These are phyloP conservation scores for Quercus engelmannii DNA, from an alignment of 306 rosid species.

Conservation along the genomic window DNA sequence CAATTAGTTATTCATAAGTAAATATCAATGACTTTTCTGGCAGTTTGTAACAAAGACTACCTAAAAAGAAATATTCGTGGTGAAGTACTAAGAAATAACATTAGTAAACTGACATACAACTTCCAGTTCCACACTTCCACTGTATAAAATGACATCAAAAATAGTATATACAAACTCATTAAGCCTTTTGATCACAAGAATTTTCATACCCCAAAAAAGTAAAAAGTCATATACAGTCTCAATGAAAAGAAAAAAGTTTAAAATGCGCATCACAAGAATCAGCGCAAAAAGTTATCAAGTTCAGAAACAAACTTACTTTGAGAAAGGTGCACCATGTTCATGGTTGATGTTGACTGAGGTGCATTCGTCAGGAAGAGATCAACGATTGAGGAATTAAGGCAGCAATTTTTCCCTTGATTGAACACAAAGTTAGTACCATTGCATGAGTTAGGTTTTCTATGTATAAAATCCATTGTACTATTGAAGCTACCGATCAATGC, in stretches of 20 bases:
- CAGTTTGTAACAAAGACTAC: too few relatives aligned
- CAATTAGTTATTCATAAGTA: not conserved
- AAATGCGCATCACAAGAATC: too few relatives aligned
- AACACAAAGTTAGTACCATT: not conserved
- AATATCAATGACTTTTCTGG: not conserved
- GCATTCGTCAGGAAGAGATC: constrained; percentile 57
- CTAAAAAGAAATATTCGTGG: too few relatives aligned
- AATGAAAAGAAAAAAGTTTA: too few relatives aligned
- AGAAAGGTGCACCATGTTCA: constrained; percentile 79
- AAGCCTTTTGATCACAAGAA: too few relatives aligned
- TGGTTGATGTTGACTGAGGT: constrained; percentile 81
- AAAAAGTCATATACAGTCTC: too few relatives aligned
- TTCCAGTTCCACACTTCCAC: too few relatives aligned
- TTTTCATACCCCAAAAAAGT: too few relatives aligned
- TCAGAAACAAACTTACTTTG: constrained; percentile 52
- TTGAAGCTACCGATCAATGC: not conserved
- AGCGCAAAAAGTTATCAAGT: not conserved
- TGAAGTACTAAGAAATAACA: not conserved
- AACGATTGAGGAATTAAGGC: constrained; percentile 76
- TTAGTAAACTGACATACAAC: not conserved
- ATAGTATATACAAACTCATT: too few relatives aligned
- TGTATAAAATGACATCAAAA: too few relatives aligned
- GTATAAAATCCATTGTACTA: not conserved
- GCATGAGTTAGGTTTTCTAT: not conserved
- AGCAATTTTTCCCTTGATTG: constrained; percentile 65